Evolutionary conservation across 108 stramenopile species (phyloP).

Genomic region (Nannochloropsis oceanica): DNA sequence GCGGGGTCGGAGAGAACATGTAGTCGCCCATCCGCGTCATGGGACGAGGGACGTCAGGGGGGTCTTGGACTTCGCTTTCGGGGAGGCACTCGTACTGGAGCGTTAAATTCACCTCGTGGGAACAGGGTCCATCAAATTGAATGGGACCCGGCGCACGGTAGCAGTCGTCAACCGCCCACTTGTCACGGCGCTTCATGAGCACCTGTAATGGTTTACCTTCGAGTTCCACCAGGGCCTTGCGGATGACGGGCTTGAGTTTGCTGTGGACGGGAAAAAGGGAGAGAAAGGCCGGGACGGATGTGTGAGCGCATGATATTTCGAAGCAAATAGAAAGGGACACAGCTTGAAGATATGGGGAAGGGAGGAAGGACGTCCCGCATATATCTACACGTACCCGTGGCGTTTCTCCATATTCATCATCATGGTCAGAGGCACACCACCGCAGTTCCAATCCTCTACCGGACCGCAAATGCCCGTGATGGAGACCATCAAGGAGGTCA

Average conservation of each 20-base stretch:
- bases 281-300: not conserved
- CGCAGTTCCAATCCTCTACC: slow-evolving; percentile 29
- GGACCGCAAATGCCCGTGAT: slow-evolving; percentile 20
- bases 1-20: not conserved
- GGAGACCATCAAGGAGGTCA: slow-evolving; percentile 30
- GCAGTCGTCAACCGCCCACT: slow-evolving; percentile 29
- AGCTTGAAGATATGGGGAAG: not conserved
- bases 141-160: slow-evolving; percentile 33
- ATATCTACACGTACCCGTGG: slow-evolving; percentile 2
- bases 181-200: slow-evolving; percentile 22
- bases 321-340: not conserved
- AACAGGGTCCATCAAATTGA: slow-evolving; percentile 26
- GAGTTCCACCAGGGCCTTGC: slow-evolving; percentile 34
- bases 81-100: slow-evolving; percentile 24
- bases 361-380: not conserved
- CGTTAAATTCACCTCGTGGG: slow-evolving; percentile 13
- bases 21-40: not conserved
- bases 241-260: slow-evolving; percentile 35
- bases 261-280: not conserved
- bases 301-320: too few species aligned
- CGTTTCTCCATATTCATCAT: slow-evolving; percentile 37
- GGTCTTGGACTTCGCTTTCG: slow-evolving; percentile 3
- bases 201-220: slow-evolving; percentile 23
- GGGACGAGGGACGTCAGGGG: not conserved
- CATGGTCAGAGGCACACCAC: slow-evolving; percentile 38